Evolutionary conservation across 2,329 filamentous ascomycete species (phyloP), one percentile per base, ranked within the genome.

Genomic region (Xylogone sp.): DNA sequence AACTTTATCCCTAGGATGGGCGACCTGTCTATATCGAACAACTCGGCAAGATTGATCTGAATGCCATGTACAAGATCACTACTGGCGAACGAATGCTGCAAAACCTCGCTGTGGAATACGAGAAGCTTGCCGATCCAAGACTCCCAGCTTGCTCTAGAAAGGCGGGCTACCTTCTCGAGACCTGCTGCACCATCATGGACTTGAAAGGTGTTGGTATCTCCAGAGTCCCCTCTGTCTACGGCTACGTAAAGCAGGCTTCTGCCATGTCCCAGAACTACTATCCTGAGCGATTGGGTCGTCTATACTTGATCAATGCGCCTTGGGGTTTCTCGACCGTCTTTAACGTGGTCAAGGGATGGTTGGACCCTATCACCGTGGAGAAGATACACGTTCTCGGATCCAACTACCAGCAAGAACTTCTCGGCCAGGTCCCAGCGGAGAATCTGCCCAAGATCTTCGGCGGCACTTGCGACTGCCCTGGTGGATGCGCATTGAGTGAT

Each of bases 181-280:
- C 94, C 21, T 97, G 90, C 78, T 97, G 94, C 84, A 93, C 89
- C 58, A 91, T 99, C 74, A 94, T 97, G 87, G 94, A 99, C 73
- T 81, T 97, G 70, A 96, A 96, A 78, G 92, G 92, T 56, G 92
- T 99, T 21, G 90, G 90, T 53, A 75, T 97, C 62, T 80, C 78
- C 68, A 94, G 88, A 73, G 85, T 90, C 43, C 81, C 84, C 56
- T 87, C 87, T 55, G 93, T 97, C 53, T 96, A 95, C 77, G 81
- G 83, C 50, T 97, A 97, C 76, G 82, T 99, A 61, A 83, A 83
- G 65, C 82, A 87, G 68, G 91, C 90, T 44, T 94, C 90, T 29
- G 85, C 77, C 69, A 89, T 99, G 74, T 96, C 90, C 59, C 94
- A 97, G 75, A 96, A 97, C 82, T 96, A 97, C 83, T 99, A 99